These are phyloP conservation scores for Cryptococcus wingfieldii DNA, from an alignment of 1,284 basidiomycete species.

Conservation along the genomic window DNA sequence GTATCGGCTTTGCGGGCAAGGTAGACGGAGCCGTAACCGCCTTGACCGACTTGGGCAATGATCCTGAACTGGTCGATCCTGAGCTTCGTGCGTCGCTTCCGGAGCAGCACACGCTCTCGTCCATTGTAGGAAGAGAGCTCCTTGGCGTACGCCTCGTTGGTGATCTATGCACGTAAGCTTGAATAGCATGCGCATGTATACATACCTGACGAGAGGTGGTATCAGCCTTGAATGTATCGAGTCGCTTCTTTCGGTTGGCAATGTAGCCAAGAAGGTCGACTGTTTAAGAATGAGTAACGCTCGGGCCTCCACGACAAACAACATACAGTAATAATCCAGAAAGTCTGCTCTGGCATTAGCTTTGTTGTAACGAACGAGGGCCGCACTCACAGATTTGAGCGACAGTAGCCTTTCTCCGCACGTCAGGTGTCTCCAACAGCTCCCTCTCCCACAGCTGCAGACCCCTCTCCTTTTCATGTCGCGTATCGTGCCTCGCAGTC, in stretches of 20 bases:
- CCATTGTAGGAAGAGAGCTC: conserved; percentile 90
- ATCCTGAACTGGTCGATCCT: conserved; percentile 86
- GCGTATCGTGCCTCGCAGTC: conserved; percentile 33
- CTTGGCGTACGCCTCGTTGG: conserved; percentile 61
- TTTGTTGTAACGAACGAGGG: background rate
- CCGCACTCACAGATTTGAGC: conserved; percentile 76
- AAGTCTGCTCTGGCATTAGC: conserved; percentile 59
- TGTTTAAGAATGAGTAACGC: conserved; percentile 12
- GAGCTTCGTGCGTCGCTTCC: conserved; percentile 79
- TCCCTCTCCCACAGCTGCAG: conserved; percentile 78
- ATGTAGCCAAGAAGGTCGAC: conserved; percentile 84
- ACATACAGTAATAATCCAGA: conserved; percentile 76
- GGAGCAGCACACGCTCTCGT: conserved; percentile 82
- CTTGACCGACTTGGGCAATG: conserved; percentile 93
- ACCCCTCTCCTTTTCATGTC: conserved; percentile 31
- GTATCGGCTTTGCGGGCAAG: conserved; percentile 85
- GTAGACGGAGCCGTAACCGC: conserved; percentile 93
- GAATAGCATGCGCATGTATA: background rate
- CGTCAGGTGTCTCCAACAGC: conserved; percentile 73
- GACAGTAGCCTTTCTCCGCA: conserved; percentile 88
- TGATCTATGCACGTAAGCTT: conserved; percentile 33
- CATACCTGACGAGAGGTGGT: conserved; percentile 62
- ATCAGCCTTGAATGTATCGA: conserved; percentile 75
- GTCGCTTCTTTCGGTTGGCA: conserved; percentile 72
- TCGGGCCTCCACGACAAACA: background rate